Conservation (phyloP, 1,139 yeast genomes). For the Cylindricascospora bacillispora region DNA sequence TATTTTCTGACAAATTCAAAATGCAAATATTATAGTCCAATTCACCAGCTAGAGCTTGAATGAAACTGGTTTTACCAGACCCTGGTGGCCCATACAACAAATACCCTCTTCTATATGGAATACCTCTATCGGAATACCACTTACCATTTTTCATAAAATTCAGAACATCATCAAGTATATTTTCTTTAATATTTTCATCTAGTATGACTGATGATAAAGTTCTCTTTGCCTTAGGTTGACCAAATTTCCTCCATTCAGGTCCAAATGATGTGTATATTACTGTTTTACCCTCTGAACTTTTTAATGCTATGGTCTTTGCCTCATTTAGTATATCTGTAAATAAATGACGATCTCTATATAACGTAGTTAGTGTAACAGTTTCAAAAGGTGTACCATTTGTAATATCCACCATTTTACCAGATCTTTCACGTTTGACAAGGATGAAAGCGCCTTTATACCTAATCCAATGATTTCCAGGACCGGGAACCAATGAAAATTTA, state of each 20-base stretch:
- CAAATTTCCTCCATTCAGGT: constrained; percentile 98
- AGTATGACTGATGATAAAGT: constrained; percentile 74
- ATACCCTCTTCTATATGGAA: constrained; percentile 94
- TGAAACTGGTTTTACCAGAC: constrained; percentile 88
- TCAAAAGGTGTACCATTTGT: constrained; percentile 92
- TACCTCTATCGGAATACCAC: constrained; percentile 94
- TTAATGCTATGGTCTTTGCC: constrained; percentile 74
- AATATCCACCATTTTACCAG: constrained; percentile 80
- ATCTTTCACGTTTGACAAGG: constrained; percentile 79
- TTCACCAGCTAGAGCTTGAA: constrained; percentile 94
- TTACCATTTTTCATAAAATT: constrained; percentile 71
- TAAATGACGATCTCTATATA: constrained; percentile 65
- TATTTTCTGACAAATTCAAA: constrained; percentile 77
- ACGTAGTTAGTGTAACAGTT: constrained; percentile 82
- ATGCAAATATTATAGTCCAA: constrained; percentile 92
- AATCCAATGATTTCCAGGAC: constrained; percentile 89
- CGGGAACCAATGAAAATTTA: constrained; percentile 87
- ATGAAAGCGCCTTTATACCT: constrained; percentile 80
- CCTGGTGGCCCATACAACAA: constrained; percentile 97
- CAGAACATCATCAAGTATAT: constrained; percentile 54
- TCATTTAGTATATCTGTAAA: constrained; percentile 67
- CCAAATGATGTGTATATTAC: constrained; percentile 93
- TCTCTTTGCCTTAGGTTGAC: constrained; percentile 86
- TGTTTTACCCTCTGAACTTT: constrained; percentile 83
- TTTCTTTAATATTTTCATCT: constrained; percentile 60